These are phyloP conservation scores for Hypoxylon sp. DNA, from an alignment of 2,329 filamentous ascomycete genomes.

Conservation along the genomic window DNA sequence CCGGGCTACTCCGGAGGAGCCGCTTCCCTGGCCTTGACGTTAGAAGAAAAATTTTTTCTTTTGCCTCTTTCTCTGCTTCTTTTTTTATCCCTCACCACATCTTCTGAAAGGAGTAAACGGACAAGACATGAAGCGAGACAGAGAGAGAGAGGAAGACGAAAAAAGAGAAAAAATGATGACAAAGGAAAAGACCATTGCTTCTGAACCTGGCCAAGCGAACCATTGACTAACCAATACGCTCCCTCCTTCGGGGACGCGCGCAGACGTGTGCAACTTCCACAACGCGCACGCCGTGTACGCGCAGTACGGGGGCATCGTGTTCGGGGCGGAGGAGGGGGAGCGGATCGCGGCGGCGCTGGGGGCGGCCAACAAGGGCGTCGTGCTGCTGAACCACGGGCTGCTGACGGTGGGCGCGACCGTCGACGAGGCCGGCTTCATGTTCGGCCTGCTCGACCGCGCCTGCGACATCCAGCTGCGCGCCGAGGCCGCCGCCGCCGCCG, in stretches of 20 bases:
- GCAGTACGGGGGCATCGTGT: constrained; percentile 59
- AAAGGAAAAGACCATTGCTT: not conserved
- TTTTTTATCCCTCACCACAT: not conserved
- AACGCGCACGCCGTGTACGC: constrained; percentile 70
- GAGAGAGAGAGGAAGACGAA: no score
- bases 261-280: constrained; percentile 70
- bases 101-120: not conserved
- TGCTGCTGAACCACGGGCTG: constrained; percentile 76
- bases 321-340: constrained; percentile 70
- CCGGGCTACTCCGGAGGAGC: constrained; percentile 25
- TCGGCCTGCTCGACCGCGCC: constrained; percentile 71
- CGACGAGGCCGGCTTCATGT: constrained; percentile 76
- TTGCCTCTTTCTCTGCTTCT: not conserved
- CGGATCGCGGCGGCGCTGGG: constrained; percentile 71
- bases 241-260: not conserved
- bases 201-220: not conserved
- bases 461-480: constrained; percentile 73
- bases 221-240: no score
- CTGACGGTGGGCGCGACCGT: constrained; percentile 75
- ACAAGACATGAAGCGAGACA: not conserved
- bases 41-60: no score
- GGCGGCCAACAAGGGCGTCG: constrained; percentile 62
- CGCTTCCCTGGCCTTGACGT: constrained; percentile 7
- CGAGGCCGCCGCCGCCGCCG: constrained; percentile 67
- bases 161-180: no score